These are phyloP conservation scores for Ganoderma leucocontextum DNA, from an alignment of 1,284 basidiomycete genomes.

Conservation along the genomic window DNA sequence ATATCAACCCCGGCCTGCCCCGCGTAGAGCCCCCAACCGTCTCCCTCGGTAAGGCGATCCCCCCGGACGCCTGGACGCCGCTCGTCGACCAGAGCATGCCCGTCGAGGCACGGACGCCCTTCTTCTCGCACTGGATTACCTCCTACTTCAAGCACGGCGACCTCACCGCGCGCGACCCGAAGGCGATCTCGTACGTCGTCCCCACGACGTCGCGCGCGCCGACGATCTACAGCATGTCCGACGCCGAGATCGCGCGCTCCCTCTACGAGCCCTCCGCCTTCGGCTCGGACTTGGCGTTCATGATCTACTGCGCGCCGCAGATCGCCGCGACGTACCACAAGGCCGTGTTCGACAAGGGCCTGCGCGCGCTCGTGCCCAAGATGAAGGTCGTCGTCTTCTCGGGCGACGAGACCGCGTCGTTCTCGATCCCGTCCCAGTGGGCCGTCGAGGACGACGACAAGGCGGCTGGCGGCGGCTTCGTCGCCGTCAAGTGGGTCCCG, in stretches of 20 bases:
- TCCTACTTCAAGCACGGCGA: slow-evolving; percentile 47
- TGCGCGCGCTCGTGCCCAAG: neutral
- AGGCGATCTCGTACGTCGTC: slow-evolving; percentile 30
- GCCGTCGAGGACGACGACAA: slow-evolving; percentile 9
- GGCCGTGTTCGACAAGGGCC: slow-evolving; percentile 6
- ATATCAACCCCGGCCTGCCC: neutral
- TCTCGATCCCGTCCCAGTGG: slow-evolving; percentile 5
- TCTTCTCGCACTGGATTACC: slow-evolving; percentile 43
- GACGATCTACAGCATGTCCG: slow-evolving; percentile 34
- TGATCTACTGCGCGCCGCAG: slow-evolving; percentile 7
- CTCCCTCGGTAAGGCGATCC: slow-evolving; percentile 35
- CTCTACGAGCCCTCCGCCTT: slow-evolving; percentile 1
- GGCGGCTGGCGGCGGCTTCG: neutral
- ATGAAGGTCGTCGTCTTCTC: slow-evolving; percentile 1
- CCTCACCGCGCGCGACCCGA: slow-evolving; percentile 38
- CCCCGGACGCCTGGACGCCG: slow-evolving; percentile 34
- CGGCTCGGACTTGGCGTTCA: slow-evolving; percentile 31
- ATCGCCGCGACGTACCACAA: slow-evolving; percentile 2
- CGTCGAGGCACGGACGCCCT: slow-evolving; percentile 23
- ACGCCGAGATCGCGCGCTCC: slow-evolving; percentile 20
- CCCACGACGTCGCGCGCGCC: slow-evolving; percentile 31
- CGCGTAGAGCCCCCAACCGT: slow-evolving; percentile 39
- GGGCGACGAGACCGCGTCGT: slow-evolving; percentile 5
- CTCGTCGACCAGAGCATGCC: slow-evolving; percentile 34
- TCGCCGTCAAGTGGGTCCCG: slow-evolving; percentile 9